Evolutionary conservation across 805 yeast genomes (phyloP), one percentile per base, ranked within the genome.

Genomic region (Ogataea methylovora): DNA sequence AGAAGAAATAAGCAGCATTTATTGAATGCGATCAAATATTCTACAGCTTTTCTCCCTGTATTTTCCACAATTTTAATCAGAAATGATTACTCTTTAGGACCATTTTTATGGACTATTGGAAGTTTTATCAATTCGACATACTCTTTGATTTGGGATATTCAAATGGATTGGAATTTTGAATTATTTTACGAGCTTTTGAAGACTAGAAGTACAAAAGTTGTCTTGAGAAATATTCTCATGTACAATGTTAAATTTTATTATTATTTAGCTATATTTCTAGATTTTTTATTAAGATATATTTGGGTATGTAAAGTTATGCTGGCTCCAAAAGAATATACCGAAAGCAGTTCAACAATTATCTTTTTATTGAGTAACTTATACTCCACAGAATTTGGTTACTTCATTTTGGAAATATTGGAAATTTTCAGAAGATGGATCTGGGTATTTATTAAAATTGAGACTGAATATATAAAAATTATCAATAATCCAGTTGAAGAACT

Each of bases 121-220:
- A 59, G 67, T 4, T 49, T 79, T 1, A 47, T 83, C 27, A 86
- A 84, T 52, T 82, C 97, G 0, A 47, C 74, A 0, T 92, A 83
- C 54, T 72, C 94, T 12, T 83, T 85, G 40, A 61, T 75, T 36
- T 92, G 99, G 99, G 99, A 92, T 56, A 57, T 90, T 10, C 70
- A 71, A 33, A 75, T 76, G 69, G 99, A 92, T 61, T 92, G 98
- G 98, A 76, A 77, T 29, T 65, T 86, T 32, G 69, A 71, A 9
- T 48, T 82, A 8, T 64, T 82, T 46, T 65, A 63, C 29, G 43
- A 48, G 25, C 48, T 52, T 23, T 32, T 55, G 20, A 33, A 38
- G 12, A 35, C 44, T 7, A 33, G 39, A 13, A 32, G 36, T 8
- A 41, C 42, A 13, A 29, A 42, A 4, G 48, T 48, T 3, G 14